phyloP scores from a whole-genome alignment of 129 eudicot species.

The Lactuca saligna region DNA sequence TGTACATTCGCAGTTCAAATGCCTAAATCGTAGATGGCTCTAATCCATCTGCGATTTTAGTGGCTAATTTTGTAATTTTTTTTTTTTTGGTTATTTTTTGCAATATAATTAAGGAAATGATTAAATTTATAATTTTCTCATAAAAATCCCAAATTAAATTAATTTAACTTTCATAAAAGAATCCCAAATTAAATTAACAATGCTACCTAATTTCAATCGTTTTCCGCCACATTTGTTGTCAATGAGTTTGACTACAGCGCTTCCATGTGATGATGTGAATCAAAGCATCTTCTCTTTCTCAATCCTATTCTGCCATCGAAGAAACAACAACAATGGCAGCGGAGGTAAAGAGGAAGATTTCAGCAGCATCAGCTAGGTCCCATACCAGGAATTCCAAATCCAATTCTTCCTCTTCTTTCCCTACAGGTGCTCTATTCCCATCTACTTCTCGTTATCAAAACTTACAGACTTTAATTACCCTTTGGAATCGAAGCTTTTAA shows the following conservation, averaged over 20 bases:
- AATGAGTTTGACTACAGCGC: neutral
- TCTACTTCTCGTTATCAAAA: neutral
- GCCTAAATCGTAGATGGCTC: too few species aligned
- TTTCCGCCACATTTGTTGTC: neutral
- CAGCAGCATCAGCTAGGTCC: constrained; percentile 79
- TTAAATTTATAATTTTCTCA: too few species aligned
- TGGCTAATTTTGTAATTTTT: too few species aligned
- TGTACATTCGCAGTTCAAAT: too few species aligned
- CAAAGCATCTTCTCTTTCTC: neutral
- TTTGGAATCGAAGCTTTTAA: neutral
- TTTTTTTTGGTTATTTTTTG: too few species aligned
- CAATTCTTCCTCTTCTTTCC: constrained; percentile 20
- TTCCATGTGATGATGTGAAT: neutral
- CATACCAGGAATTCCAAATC: constrained; percentile 55
- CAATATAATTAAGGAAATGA: too few species aligned
- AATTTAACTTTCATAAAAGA: too few species aligned
- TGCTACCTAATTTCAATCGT: neutral
- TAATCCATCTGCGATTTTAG: too few species aligned
- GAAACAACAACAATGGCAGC: constrained; percentile 41
- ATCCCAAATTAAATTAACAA: too few species aligned
- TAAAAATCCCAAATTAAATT: too few species aligned
- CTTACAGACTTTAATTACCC: neutral
- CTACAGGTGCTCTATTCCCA: constrained; percentile 39
- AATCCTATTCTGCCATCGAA: neutral
- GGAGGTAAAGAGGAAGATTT: constrained; percentile 44